Evolutionary conservation across 2,329 filamentous ascomycete genomes (phyloP).

Genomic region (Cercospora zeae-maydis): DNA sequence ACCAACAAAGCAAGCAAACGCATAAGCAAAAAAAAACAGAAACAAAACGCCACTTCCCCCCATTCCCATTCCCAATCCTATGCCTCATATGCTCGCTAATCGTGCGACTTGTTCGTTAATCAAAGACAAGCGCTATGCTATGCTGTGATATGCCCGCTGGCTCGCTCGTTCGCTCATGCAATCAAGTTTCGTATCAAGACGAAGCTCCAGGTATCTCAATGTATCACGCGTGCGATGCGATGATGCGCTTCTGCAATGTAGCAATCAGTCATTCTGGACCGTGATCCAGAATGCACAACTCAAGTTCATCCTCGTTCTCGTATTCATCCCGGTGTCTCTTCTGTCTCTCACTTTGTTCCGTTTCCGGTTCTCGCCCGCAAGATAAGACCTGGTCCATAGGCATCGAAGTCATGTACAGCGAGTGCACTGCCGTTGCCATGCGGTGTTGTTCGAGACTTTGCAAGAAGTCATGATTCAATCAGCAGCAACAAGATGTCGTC

Average conservation of each 20-base stretch:
- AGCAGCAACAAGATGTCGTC: neutral
- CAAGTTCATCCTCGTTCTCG: too few relatives aligned
- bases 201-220: neutral
- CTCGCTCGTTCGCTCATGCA: neutral
- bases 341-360: neutral
- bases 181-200: neutral
- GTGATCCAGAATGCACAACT: too few relatives aligned
- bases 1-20: too few relatives aligned
- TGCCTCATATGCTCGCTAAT: too few relatives aligned
- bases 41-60: too few relatives aligned
- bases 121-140: too few relatives aligned
- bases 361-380: neutral
- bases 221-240: neutral
- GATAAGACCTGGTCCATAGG: neutral
- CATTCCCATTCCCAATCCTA: too few relatives aligned
- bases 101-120: too few relatives aligned
- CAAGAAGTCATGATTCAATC: neutral
- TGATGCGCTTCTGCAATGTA: neutral
- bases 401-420: neutral
- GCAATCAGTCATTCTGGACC: too few relatives aligned
- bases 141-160: neutral
- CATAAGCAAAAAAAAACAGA: too few relatives aligned
- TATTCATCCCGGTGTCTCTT: neutral
- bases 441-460: neutral
- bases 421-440: too few relatives aligned